A percentile compares a stretch with the other conserved stretches of the same genome.
Evolutionary conservation across 148 eudicot genomes (phyloP).

Genomic region (Linanthus parryae): DNA sequence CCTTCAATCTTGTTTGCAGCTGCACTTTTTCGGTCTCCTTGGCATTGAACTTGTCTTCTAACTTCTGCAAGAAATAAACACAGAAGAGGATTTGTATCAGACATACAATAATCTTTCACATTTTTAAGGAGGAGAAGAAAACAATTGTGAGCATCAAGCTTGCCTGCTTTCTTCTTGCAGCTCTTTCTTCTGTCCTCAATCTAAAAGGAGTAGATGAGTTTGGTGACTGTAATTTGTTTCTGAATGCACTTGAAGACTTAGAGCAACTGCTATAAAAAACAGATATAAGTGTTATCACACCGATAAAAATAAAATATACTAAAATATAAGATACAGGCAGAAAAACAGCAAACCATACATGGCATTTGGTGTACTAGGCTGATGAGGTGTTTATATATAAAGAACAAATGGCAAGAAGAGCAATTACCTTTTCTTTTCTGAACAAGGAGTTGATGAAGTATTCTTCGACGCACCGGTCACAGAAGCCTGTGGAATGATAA

Average conservation of each 20-base stretch:
- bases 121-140: neutral
- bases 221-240: slow-evolving; percentile 46
- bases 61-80: slow-evolving; percentile 24
- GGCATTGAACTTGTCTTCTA: slow-evolving; percentile 47
- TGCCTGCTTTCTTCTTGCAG: slow-evolving; percentile 56
- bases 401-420: neutral
- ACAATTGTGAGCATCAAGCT: slow-evolving; percentile 1
- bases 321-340: too few relatives aligned
- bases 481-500: slow-evolving; percentile 20
- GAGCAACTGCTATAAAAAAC: slow-evolving; percentile 22
- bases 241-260: slow-evolving; percentile 36
- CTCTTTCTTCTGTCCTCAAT: slow-evolving; percentile 50
- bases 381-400: too few relatives aligned
- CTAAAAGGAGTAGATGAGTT: slow-evolving; percentile 30
- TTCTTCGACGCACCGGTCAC: slow-evolving; percentile 13
- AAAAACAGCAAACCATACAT: too few relatives aligned
- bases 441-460: slow-evolving; percentile 24
- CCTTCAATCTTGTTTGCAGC: slow-evolving; percentile 38
- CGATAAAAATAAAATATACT: too few relatives aligned
- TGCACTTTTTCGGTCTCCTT: slow-evolving; percentile 33
- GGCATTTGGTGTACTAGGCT: too few relatives aligned
- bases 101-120: neutral
- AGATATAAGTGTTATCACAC: neutral
- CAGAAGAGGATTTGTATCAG: neutral
- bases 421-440: slow-evolving; percentile 24